Evolutionary conservation across 2,329 filamentous ascomycete genomes (phyloP).

Genomic region (Nothomitra cinnamomea): DNA sequence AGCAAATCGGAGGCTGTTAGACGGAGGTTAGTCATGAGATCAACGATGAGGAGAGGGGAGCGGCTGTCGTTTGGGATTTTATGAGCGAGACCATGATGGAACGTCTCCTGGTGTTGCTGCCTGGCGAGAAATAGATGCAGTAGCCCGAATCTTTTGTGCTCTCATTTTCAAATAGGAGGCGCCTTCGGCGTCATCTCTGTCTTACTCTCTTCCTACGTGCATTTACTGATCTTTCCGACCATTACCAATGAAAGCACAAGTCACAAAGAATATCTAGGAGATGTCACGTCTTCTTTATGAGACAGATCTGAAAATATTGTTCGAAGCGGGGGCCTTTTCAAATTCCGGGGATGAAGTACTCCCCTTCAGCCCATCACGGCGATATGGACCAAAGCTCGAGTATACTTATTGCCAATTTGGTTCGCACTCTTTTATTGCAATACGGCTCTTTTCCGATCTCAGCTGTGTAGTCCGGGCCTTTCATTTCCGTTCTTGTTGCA

Average conservation of each 20-base stretch:
- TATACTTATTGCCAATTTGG: no score
- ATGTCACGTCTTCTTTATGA: no score
- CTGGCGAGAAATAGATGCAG: background rate
- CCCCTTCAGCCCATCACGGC: no score
- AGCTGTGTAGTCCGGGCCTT: no score
- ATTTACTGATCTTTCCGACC: background rate
- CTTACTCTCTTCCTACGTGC: background rate
- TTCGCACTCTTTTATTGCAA: no score
- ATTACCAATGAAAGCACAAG: background rate
- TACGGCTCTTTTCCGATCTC: no score
- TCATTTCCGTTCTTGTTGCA: no score
- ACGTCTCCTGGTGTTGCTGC: background rate
- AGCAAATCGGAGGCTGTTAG: conserved; percentile 68
- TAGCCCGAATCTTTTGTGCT: background rate
- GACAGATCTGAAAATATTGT: no score
- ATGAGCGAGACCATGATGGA: background rate
- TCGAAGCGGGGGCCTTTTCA: no score
- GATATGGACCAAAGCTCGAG: no score
- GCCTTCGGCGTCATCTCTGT: background rate
- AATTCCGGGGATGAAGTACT: no score
- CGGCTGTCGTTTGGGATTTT: background rate
- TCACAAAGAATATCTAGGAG: background rate
- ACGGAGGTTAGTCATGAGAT: background rate
- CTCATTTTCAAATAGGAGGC: conserved; percentile 1
- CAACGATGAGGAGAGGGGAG: background rate